Evolutionary conservation across 495 filamentous ascomycete genomes (phyloP), one percentile per base, ranked within the genome.

Genomic region (Friedmanniomyces endolithicus): DNA sequence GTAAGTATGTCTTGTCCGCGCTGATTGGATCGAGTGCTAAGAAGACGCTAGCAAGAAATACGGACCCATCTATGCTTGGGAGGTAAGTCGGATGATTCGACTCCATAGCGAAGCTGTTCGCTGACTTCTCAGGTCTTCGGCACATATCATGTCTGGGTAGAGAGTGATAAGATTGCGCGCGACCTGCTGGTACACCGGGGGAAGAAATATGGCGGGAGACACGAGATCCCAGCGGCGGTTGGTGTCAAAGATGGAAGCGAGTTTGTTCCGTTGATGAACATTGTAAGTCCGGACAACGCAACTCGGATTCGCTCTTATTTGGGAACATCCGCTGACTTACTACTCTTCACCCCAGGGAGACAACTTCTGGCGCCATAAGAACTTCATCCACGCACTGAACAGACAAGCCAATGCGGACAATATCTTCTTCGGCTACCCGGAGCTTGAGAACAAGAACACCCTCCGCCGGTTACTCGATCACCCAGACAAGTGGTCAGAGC

Each of bases 311-410:
- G n/a, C 27, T 31, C 27, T 9, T 31, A 31, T 9, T 31, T 9
- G 3, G 27, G 4, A 31, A 31, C 27, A 31, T 9, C 27, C 9
- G 27, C 27, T 31, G 27, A 31, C 9, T 9, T 4, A 4, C 27
- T 31, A 31, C 9, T 31, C 27, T 9, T 31, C 27, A 9, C 27
- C n/a, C n/a, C 9, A 31, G 27, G 27, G 50, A 12, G 31, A 52
- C 19, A 33, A 52, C 31, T 40, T 52, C 20, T 52, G 50, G 50
- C 50, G 50, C 11, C 50, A 52, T 33, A 52, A 52, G 50, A 41
- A 52, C 37, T 50, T 50, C 48, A 50, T 50, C 48, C 48, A 50
- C 31, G 50, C 50, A 2, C 50, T 52, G 50, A 52, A 52, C 25
- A 11, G 50, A n/a, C 11, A 40, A 16, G 50, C 50, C 34, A 52